Conservation (phyloP, 2,329 filamentous ascomycete genomes). For the Teratosphaeriaceae sp. region DNA sequence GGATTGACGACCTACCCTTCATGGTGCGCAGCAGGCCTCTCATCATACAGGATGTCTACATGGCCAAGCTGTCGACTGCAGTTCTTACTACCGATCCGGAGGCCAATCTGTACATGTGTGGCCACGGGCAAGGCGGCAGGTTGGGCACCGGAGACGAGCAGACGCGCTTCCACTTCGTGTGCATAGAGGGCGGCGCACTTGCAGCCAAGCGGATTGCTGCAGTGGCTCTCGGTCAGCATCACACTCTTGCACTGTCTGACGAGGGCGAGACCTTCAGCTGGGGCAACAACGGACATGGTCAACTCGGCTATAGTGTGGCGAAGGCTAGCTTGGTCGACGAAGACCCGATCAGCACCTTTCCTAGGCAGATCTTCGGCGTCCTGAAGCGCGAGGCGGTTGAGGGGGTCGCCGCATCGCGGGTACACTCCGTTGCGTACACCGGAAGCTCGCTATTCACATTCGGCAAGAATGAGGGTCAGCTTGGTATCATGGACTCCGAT, state of each 20-base stretch:
- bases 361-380: slow-evolving; percentile 84
- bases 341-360: slow-evolving; percentile 71
- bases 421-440: slow-evolving; percentile 89
- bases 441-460: slow-evolving; percentile 79
- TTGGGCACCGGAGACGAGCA: slow-evolving; percentile 85
- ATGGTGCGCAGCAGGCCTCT: slow-evolving; percentile 66
- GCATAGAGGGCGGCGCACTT: slow-evolving; percentile 69
- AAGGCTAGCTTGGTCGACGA: slow-evolving; percentile 63
- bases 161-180: slow-evolving; percentile 78
- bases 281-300: slow-evolving; percentile 80
- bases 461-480: slow-evolving; percentile 89
- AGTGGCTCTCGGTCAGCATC: slow-evolving; percentile 86
- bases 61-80: slow-evolving; percentile 89
- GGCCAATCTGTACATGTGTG: slow-evolving; percentile 87
- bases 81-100: slow-evolving; percentile 80
- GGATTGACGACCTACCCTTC: slow-evolving; percentile 58
- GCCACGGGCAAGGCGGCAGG: slow-evolving; percentile 82
- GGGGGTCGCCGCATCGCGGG: slow-evolving; percentile 79
- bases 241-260: slow-evolving; percentile 78
- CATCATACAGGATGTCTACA: slow-evolving; percentile 69
- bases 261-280: slow-evolving; percentile 90
- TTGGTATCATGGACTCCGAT: slow-evolving; percentile 91
- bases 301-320: slow-evolving; percentile 78
- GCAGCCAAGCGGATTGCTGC: slow-evolving; percentile 65
- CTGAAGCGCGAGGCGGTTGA: slow-evolving; percentile 78